Conservation (phyloP, 495 filamentous ascomycete genomes). For the Podospora didyma region DNA sequence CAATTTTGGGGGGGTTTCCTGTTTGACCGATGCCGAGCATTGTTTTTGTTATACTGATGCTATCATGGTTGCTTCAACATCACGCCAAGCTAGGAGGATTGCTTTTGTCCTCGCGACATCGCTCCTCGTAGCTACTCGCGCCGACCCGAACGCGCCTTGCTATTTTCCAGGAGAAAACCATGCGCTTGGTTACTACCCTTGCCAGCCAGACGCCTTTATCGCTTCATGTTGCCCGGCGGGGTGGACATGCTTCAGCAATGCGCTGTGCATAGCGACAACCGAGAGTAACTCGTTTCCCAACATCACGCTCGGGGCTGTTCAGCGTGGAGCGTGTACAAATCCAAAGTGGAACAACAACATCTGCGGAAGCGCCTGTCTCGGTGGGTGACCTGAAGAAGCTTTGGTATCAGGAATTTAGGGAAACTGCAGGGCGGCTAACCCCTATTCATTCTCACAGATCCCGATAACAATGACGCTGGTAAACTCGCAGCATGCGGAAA, state of each 20-base stretch:
- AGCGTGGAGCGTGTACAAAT: conserved; percentile 27
- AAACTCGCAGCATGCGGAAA: conserved; percentile 24
- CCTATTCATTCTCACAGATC: neutral
- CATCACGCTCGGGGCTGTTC: conserved; percentile 19
- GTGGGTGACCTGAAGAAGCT: conserved; percentile 15
- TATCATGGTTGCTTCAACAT: neutral
- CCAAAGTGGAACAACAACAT: conserved; percentile 26
- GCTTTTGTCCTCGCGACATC: neutral
- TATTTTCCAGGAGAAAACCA: conserved; percentile 25
- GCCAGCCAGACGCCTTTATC: conserved; percentile 17
- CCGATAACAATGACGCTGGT: conserved; percentile 13
- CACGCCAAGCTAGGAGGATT: neutral
- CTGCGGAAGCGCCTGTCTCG: conserved; percentile 31
- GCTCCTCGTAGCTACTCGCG: neutral
- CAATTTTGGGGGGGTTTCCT: no score
- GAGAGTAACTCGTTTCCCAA: conserved; percentile 15
- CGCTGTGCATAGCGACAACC: conserved; percentile 31
- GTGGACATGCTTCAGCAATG: conserved; percentile 33
- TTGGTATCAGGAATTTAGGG: no score
- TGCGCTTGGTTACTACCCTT: conserved; percentile 23
- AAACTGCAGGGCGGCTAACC: neutral
- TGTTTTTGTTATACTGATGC: neutral
- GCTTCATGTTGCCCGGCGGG: conserved; percentile 27
- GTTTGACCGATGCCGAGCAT: no score
- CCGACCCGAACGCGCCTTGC: conserved; percentile 20